These are phyloP conservation scores for Xylariaceae sp. DNA, from an alignment of 2,329 filamentous ascomycete species.

Conservation along the genomic window DNA sequence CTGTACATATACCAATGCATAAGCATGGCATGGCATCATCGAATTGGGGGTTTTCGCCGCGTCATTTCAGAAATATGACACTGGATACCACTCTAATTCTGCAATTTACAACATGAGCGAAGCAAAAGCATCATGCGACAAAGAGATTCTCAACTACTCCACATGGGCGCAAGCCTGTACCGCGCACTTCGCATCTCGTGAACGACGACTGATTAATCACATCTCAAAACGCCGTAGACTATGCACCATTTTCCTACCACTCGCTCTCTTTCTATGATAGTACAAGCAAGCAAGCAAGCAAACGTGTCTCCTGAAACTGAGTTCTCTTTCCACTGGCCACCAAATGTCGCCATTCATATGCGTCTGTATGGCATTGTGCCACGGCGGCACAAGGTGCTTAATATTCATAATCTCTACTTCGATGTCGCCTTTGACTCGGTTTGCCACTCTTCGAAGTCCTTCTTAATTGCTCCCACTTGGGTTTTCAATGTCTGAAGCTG, in stretches of 20 bases:
- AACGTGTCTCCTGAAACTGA: constrained; percentile 9
- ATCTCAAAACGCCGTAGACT: constrained; percentile 12
- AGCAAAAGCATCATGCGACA: not conserved
- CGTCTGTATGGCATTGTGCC: not conserved
- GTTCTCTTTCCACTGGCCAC: not conserved
- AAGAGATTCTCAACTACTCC: not conserved
- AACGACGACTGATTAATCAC: not conserved
- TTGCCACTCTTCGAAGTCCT: constrained; percentile 53
- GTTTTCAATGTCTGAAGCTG: constrained; percentile 72
- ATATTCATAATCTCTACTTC: constrained; percentile 20
- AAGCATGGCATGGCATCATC: constrained; percentile 3
- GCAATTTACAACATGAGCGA: not conserved
- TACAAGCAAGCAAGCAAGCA: constrained; percentile 7
- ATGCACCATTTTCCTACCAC: constrained; percentile 14
- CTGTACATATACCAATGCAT: constrained; percentile 9
- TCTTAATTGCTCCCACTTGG: constrained; percentile 59
- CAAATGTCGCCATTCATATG: constrained; percentile 1
- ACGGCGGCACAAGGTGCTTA: not conserved
- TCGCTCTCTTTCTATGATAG: constrained; percentile 9
- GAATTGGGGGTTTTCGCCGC: not conserved
- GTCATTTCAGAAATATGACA: not conserved
- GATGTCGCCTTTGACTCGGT: constrained; percentile 41
- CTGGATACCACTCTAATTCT: constrained; percentile 3
- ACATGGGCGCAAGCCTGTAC: not conserved
- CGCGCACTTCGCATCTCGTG: not conserved